These are phyloP conservation scores for Paramecium primaurelia DNA, from an alignment of 73 alveolate genomes.

Conservation along the genomic window DNA sequence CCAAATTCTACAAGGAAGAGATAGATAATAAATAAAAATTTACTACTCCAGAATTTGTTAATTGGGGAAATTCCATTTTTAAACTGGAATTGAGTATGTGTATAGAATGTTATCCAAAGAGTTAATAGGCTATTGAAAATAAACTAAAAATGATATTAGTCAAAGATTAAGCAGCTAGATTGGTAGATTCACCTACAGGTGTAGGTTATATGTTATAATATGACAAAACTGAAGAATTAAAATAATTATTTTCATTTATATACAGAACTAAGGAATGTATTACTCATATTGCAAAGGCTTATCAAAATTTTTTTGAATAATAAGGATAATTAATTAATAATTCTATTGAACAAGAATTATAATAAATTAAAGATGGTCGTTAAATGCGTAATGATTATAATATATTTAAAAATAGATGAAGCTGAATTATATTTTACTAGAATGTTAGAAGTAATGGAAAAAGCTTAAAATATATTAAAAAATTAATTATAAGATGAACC, in stretches of 20 bases:
- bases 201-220: background rate
- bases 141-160: background rate
- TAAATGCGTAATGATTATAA: background rate
- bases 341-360: background rate
- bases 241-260: background rate
- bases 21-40: background rate
- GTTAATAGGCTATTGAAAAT: background rate
- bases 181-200: background rate
- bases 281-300: background rate
- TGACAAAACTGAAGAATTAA: background rate
- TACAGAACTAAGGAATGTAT: background rate
- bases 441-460: background rate
- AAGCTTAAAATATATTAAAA: background rate
- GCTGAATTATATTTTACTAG: slow-evolving; percentile 2
- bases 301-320: background rate
- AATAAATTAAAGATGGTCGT: background rate
- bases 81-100: background rate
- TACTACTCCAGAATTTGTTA: background rate
- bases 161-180: background rate
- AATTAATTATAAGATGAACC: background rate
- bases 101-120: background rate
- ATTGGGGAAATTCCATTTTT: background rate
- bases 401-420: background rate
- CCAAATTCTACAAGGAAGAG: background rate
- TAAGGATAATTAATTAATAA: background rate